phyloP scores from a whole-genome alignment of 2,329 filamentous ascomycete genomes.

The Tolypocladium pustulatum region DNA sequence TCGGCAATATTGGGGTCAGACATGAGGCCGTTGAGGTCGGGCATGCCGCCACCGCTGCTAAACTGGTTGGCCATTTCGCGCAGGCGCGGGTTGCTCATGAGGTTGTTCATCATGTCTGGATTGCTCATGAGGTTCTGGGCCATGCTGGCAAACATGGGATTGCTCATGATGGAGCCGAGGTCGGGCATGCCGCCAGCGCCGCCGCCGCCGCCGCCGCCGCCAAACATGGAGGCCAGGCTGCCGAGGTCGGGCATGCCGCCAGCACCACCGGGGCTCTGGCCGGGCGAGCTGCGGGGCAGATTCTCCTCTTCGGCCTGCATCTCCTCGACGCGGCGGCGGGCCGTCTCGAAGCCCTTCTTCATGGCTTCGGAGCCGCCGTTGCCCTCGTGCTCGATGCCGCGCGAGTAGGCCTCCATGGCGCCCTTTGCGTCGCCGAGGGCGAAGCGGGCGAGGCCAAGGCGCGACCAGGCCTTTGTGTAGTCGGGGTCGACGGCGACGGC shows the following conservation, averaged over 20 bases:
- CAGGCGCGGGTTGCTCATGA: conserved; percentile 90
- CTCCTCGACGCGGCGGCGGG: conserved; percentile 77
- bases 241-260: conserved; percentile 64
- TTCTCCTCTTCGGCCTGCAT: conserved; percentile 41
- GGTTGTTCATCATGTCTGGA: conserved; percentile 78
- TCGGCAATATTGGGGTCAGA: conserved; percentile 84
- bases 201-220: conserved; percentile 42
- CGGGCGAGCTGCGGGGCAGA: conserved; percentile 35
- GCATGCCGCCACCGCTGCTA: conserved; percentile 71
- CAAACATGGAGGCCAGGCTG: conserved; percentile 60
- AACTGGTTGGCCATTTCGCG: conserved; percentile 81
- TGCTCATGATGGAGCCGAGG: conserved; percentile 79
- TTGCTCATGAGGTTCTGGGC: conserved; percentile 97
- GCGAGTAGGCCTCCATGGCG: conserved; percentile 86
- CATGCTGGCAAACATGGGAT: conserved; percentile 97
- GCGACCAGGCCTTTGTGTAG: conserved; percentile 96
- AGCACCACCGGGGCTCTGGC: conserved; percentile 37
- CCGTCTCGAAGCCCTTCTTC: conserved; percentile 95
- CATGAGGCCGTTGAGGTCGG: conserved; percentile 79
- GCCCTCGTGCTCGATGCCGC: conserved; percentile 89
- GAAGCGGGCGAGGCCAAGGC: conserved; percentile 82
- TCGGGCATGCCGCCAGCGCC: conserved; percentile 79
- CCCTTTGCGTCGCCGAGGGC: conserved; percentile 85
- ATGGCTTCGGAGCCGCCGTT: conserved; percentile 92
- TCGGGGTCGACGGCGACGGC: conserved; percentile 79